phyloP scores from a whole-genome alignment of 2,329 filamentous ascomycete species.

The Pseudogymnoascus sp. region DNA sequence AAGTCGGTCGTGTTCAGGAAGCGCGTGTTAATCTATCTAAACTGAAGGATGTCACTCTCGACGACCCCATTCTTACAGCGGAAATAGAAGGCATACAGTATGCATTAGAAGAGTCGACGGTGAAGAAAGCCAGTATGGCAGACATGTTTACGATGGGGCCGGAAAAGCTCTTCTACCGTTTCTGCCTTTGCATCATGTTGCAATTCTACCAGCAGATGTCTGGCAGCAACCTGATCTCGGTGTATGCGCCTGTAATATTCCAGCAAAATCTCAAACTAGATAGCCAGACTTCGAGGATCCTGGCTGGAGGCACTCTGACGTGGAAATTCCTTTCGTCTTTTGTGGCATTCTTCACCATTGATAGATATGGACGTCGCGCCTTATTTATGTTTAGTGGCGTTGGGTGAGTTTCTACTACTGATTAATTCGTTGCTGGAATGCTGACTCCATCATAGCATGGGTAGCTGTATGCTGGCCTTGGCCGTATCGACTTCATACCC shows the following conservation, averaged over 20 bases:
- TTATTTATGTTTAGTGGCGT: background rate
- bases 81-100: too few species aligned
- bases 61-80: too few species aligned
- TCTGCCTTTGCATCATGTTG: slow-evolving; percentile 19
- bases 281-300: background rate
- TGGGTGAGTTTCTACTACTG: background rate
- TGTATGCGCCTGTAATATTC: background rate
- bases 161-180: slow-evolving; percentile 44
- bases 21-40: too few species aligned
- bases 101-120: too few species aligned
- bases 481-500: too few species aligned
- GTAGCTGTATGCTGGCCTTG: too few species aligned
- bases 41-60: too few species aligned
- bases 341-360: background rate
- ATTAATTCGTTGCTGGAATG: too few species aligned
- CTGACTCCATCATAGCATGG: too few species aligned
- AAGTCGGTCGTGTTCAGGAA: too few species aligned
- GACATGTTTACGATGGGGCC: slow-evolving; percentile 32
- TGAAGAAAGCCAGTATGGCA: too few species aligned
- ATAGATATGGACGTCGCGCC: background rate
- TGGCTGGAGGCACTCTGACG: background rate
- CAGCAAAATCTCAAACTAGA: background rate
- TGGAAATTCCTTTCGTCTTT: background rate
- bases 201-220: background rate
- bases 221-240: background rate